Evolutionary conservation across 495 filamentous ascomycete genomes (phyloP).

Genomic region (Trichoderma reesei): DNA sequence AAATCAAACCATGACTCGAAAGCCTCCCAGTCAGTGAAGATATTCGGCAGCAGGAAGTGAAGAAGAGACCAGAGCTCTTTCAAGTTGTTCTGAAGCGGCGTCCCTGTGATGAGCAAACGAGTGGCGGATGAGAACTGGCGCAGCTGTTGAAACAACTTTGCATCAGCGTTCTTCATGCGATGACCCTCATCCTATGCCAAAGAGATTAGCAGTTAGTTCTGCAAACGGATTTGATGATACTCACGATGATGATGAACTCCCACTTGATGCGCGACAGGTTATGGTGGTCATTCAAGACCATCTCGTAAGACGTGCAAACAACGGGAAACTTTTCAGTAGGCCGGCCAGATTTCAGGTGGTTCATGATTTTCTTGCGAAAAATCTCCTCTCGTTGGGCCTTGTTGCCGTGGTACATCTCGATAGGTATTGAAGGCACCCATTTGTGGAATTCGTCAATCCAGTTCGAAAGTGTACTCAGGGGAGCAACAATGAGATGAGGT

Average conservation of each 20-base stretch:
- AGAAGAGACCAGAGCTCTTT: constrained; percentile 91
- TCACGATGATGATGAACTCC: constrained; percentile 92
- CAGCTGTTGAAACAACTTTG: constrained; percentile 78
- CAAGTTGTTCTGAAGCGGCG: constrained; percentile 91
- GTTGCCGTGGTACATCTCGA: constrained; percentile 79
- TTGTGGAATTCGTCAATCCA: constrained; percentile 93
- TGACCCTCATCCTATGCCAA: constrained; percentile 75
- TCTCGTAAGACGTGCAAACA: constrained; percentile 89
- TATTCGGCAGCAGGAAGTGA: constrained; percentile 84
- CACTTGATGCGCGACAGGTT: constrained; percentile 72
- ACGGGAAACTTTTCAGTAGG: constrained; percentile 66
- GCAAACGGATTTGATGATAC: constrained; percentile 18
- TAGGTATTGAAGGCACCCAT: constrained; percentile 81
- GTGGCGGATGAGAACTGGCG: constrained; percentile 83
- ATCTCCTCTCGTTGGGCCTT: constrained; percentile 66
- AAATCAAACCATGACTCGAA: constrained; percentile 98
- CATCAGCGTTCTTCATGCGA: constrained; percentile 94
- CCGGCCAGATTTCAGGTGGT: constrained; percentile 35
- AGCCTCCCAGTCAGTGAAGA: constrained; percentile 79
- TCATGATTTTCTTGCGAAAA: constrained; percentile 52
- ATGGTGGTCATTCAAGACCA: constrained; percentile 83
- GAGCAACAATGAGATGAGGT: constrained; percentile 82
- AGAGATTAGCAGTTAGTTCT: neutral
- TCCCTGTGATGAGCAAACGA: constrained; percentile 86
- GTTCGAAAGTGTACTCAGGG: constrained; percentile 84